Base-by-base conservation (phyloP, 176 grass and related monocot genomes). In the Poa pratensis region DNA sequence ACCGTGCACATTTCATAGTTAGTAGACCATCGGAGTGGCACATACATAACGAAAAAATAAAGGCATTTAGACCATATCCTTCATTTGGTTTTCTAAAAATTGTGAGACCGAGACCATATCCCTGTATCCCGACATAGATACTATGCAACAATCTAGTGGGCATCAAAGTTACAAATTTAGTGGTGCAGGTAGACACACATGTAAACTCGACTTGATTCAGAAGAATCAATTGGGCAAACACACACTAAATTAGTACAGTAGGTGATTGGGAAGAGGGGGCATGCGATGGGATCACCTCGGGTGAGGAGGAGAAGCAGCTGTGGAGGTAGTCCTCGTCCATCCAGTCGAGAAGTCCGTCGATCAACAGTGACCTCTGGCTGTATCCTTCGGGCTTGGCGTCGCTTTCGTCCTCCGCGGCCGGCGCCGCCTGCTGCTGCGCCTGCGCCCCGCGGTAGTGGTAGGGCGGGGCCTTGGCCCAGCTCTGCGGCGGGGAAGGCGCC, bases 241-340 rank as follows among this genome's bases (percentile, higher is more conserved):
- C 14, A 1, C 1, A 65, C 14, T 35, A 8, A 32, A 46, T 4
- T 1, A 22, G 32, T 49, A 46, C 61, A 65, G 14, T 28, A 80
- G 12, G 39, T 35, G 32, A 9, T 42, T 42, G 8, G 17, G 9
- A 42, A 22, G 40, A 60, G 45, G 15, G 19, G 32, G 17, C 30
- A 14, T 18, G 66, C 17, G 66, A 69, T 1, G 6, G 34, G 66
- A n/a, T 69, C 18, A 87, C 78, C 81, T 90, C 83, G 50, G 62
- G 40, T 7, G 67, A 61, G 59, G n/a, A 5, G 59, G 37, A 32
- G 78, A 77, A 86, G 63, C 83, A 76, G 88, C 13, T 22, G 30
- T 42, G 80, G 50, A 89, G 84, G 85, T 89, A 89, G 77, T 73
- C 88, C 87, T 87, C 81, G 48, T 85, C 58, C 77, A 87, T 89